A percentile compares a stretch with the other conserved stretches of the same genome.
These are phyloP conservation scores for Penicillium ochrochloron DNA, from an alignment of 495 filamentous ascomycete genomes.

Conservation along the genomic window DNA sequence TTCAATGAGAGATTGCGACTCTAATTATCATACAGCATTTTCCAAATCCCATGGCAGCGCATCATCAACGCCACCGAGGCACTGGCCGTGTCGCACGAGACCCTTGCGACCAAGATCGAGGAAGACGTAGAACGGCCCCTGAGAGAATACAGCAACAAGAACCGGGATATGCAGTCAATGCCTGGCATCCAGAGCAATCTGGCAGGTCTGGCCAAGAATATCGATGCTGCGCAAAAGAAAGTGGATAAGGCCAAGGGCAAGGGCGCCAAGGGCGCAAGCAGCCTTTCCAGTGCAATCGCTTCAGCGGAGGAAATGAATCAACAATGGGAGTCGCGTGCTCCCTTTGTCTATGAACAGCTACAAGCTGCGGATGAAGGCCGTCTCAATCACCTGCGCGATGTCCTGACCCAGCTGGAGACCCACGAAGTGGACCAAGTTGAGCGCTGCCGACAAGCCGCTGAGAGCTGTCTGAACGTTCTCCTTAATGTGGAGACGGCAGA, in stretches of 20 bases:
- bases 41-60: conserved; percentile 89
- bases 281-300: conserved; percentile 74
- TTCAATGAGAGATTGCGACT: neutral
- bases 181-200: conserved; percentile 83
- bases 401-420: conserved; percentile 89
- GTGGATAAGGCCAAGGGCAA: conserved; percentile 83
- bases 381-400: conserved; percentile 89
- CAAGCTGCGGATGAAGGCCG: conserved; percentile 89
- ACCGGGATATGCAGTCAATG: conserved; percentile 84
- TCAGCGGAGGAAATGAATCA: conserved; percentile 76
- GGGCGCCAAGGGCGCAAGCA: conserved; percentile 78
- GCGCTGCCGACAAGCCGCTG: conserved; percentile 72
- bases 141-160: conserved; percentile 69
- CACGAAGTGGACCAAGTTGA: conserved; percentile 91
- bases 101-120: conserved; percentile 83
- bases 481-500: conserved; percentile 85
- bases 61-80: conserved; percentile 80
- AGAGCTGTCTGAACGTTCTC: conserved; percentile 80
- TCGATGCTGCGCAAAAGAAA: conserved; percentile 84
- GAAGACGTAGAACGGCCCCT: conserved; percentile 88
- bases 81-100: conserved; percentile 82
- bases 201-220: conserved; percentile 75
- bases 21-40: conserved; percentile 64
- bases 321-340: conserved; percentile 95
- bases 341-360: conserved; percentile 92